Conservation (phyloP, 2,329 filamentous ascomycete species). For the Apiospora arundinis region DNA sequence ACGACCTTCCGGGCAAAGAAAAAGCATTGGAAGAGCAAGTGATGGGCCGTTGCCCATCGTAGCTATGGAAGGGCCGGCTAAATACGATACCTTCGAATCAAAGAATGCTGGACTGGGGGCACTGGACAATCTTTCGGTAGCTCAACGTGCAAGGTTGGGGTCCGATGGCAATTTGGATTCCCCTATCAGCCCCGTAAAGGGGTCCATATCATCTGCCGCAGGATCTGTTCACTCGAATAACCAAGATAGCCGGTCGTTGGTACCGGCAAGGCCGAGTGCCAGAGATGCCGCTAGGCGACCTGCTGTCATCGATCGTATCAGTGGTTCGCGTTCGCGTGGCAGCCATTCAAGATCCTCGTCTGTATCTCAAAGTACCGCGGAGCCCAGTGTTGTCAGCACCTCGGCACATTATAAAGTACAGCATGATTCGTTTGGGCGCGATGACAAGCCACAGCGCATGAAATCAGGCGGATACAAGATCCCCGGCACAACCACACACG, state of each 20-base stretch:
- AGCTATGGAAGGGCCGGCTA: conserved; percentile 43
- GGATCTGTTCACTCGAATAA: conserved; percentile 40
- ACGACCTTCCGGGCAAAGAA: conserved; percentile 42
- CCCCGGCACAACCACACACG: conserved; percentile 61
- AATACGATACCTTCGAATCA: conserved; percentile 45
- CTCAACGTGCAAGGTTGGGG: conserved; percentile 40
- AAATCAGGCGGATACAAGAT: conserved; percentile 56
- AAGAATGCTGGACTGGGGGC: conserved; percentile 36
- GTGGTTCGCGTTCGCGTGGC: conserved; percentile 50
- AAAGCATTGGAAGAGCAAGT: conserved; percentile 49
- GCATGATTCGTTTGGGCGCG: conserved; percentile 61
- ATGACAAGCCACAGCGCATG: conserved; percentile 51
- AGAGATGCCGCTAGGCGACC: conserved; percentile 51
- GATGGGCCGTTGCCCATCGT: conserved; percentile 47
- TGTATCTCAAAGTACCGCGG: conserved; percentile 61
- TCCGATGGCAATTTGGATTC: conserved; percentile 53
- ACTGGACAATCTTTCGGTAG: conserved; percentile 37
- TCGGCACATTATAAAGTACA: conserved; percentile 64
- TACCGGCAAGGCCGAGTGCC: conserved; percentile 36
- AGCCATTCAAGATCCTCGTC: conserved; percentile 64
- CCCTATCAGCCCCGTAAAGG: conserved; percentile 51
- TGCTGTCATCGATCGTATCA: conserved; percentile 62
- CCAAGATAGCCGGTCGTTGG: conserved; percentile 39
- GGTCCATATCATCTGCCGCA: conserved; percentile 32
- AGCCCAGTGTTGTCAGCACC: conserved; percentile 63